Evolutionary conservation across 257 asterid species (phyloP), one percentile per base, ranked within the genome.

Genomic region (Rhazya stricta): DNA sequence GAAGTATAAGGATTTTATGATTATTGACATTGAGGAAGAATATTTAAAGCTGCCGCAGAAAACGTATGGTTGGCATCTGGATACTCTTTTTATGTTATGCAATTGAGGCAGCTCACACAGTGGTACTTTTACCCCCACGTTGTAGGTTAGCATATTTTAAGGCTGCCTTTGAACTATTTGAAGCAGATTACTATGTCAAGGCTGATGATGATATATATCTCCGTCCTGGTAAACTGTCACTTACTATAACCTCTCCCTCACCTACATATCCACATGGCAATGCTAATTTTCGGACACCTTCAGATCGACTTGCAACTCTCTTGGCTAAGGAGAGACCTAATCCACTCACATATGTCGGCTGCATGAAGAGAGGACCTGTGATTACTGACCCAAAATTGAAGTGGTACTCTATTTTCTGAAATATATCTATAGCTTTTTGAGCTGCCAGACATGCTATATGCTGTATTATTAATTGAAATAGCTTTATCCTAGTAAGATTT

Each of bases 341-440:
- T 29, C 32, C 63, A 27, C 29, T 60, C 60, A 63, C 77, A 18
- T 78, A 78, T 21, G 65, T 78, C 66, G 81, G 77, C 58, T 72
- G 81, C 68, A 78, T 78, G 81, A 78, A 78, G 77, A 78, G 72
- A 29, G 81, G 81, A 78, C 63, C 81, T 19, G 81, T 78, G n/a
- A 78, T 78, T 11, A 78, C 77, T 30, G 74, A 78, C 77, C 74
- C 77, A 41, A 78, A 78, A 53, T 5, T 72, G 74, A 78, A 78
- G 67, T 78, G 81, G 81, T 78, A 78, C 34, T 25, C 57, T 25
- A 43, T 46, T 69, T 25, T 46, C 23, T 16, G 23, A 11, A 25
- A 4, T 25, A 46, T 71, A 16, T 51, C 7, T 5, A 16, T 37
- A n/a, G n/a, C 1, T 34, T 6, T 65, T 53, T 10, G 37, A 18